Conservation (phyloP, 768 basidiomycete species). For the Austroboletus eburneus region DNA sequence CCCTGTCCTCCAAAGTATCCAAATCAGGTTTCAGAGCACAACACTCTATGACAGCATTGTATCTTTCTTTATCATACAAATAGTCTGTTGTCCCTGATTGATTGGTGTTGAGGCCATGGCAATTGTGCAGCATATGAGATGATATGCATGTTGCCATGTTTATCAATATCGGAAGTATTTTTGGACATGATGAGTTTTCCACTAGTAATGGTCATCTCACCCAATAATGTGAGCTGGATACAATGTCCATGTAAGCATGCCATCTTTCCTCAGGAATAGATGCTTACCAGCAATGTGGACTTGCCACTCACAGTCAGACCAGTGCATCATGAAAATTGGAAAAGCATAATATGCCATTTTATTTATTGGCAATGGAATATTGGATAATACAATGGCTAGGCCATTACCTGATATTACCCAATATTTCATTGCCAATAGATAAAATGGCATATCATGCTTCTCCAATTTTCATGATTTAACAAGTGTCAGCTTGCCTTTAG, state of each 20-base stretch:
- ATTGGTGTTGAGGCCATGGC: conserved; percentile 66
- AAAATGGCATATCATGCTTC: no score
- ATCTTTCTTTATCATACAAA: conserved; percentile 65
- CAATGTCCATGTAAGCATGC: not conserved
- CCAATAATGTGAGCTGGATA: conserved; percentile 33
- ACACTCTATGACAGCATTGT: conserved; percentile 71
- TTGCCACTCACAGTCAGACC: conserved; percentile 50
- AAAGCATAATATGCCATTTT: no score
- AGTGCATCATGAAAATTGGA: no score
- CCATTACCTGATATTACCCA: no score
- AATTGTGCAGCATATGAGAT: conserved; percentile 74
- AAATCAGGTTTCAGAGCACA: conserved; percentile 84
- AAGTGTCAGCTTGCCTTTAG: conserved; percentile 42
- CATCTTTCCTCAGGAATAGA: not conserved
- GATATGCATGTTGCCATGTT: conserved; percentile 54
- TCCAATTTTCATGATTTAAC: no score
- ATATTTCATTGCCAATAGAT: no score
- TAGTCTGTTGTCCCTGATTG: conserved; percentile 78
- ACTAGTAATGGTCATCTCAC: conserved; percentile 35
- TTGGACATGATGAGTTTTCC: conserved; percentile 44
- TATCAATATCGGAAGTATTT: conserved; percentile 50
- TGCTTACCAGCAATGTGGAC: conserved; percentile 40
- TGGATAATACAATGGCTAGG: no score
- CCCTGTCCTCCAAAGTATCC: conserved; percentile 82
- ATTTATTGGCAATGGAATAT: no score